These are phyloP conservation scores for Senna tora DNA, from an alignment of 306 rosid genomes.

Conservation along the genomic window DNA sequence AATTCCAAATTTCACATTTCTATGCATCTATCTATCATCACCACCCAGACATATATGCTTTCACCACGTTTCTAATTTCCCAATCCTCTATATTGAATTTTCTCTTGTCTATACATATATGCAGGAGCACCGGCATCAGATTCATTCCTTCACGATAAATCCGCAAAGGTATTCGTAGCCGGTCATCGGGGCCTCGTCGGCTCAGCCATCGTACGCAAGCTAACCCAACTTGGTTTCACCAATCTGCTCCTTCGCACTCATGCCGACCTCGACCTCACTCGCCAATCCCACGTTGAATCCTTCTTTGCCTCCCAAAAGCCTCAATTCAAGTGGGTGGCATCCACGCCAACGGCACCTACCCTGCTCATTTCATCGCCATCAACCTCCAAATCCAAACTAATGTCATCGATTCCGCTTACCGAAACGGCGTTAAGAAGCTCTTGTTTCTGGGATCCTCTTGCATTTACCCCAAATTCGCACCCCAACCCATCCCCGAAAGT, in stretches of 20 bases:
- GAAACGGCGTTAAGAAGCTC: slow-evolving; percentile 67
- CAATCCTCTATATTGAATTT: too few species aligned
- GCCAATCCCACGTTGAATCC: slow-evolving; percentile 79
- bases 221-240: slow-evolving; percentile 65
- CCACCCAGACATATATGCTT: too few species aligned
- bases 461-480: slow-evolving; percentile 92
- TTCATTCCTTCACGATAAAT: slow-evolving; percentile 62
- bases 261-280: slow-evolving; percentile 78
- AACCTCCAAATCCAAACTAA: slow-evolving; percentile 95
- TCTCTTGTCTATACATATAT: not conserved
- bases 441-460: slow-evolving; percentile 88
- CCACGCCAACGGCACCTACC: slow-evolving; percentile 89
- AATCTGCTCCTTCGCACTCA: slow-evolving; percentile 69
- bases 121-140: slow-evolving; percentile 46
- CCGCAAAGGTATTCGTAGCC: slow-evolving; percentile 79
- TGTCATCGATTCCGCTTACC: slow-evolving; percentile 70
- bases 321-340: slow-evolving; percentile 88
- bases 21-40: too few species aligned
- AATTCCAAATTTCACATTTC: too few species aligned
- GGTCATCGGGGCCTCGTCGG: slow-evolving; percentile 96
- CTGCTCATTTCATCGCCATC: slow-evolving; percentile 80
- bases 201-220: slow-evolving; percentile 82
- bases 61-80: too few species aligned
- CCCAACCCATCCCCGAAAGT: slow-evolving; percentile 82
- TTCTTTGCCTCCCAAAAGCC: slow-evolving; percentile 79